Base-by-base conservation (phyloP, 2,329 filamentous ascomycete genomes). In the Pestalotiopsis sp. region DNA sequence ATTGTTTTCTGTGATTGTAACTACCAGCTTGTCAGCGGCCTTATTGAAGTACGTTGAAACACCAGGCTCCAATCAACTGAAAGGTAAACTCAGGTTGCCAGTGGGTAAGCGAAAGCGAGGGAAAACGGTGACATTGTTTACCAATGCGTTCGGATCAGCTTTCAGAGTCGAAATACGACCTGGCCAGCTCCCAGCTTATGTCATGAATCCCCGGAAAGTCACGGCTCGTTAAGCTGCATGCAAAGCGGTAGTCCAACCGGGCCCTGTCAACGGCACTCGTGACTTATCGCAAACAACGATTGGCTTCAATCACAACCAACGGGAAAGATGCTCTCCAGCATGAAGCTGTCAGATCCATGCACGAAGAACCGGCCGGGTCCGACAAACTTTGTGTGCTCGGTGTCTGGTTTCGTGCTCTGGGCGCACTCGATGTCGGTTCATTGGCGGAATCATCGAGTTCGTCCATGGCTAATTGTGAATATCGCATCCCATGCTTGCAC, bases 361-460 rank as follows among this genome's bases (percentile, higher is more conserved):
- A 62, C 31, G 27, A 36, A 62, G 59, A 36, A 62, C 25, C 36
- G 27, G 31, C 59, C 59, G 31, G 59, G 11, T 38, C 59, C 59
- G 59, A 36, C 36, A 12, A 12, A n/a, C 4, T n/a, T n/a, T 36
- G 14, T 27, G 25, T 31, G 25, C 27, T 59, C 31, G 59, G 59
- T 62, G n/a, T 62, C 59, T 62, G n/a, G 4, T n/a, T 41, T 20
- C 31, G 36, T n/a, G 27, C 17, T 36, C 31, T 38, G 59, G 36
- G 59, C 59, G 31, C 27, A 62, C 40, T 36, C 13, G 12, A 36
- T 17, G 31, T 27, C 17, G 45, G 9, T n/a, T 12, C 14, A 62
- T 62, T 62, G 59, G 59, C 36, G 59, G 59, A 62, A 62, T 62
- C 59, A 20, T 62, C 31, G 59, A 27, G 13, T 14, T 62, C 27